Base-by-base conservation (phyloP, 2,329 filamentous ascomycete genomes). In the Epichloe amarillans region DNA sequence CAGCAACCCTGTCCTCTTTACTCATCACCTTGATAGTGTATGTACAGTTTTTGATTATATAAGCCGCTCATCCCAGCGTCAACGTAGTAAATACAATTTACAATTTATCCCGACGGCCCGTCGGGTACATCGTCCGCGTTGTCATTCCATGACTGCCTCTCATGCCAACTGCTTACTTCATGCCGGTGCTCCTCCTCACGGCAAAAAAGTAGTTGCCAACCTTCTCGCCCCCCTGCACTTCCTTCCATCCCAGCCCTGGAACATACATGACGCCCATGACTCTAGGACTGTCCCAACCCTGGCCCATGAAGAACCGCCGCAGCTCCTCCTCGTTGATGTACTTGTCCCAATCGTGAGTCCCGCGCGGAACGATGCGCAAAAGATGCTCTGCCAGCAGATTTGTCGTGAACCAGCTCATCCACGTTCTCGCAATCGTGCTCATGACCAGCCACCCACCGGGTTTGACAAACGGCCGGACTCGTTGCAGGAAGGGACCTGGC, bases 181-280 rank as follows among this genome's bases (percentile, higher is more conserved):
- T 41, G 58, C 52, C 46, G 47, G 40, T 58, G 56, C 33, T 60
- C 62, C 57, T 68, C 69, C 68, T 83, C 42, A 95, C 82, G 8
- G 80, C 93, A 66, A 96, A 95, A 98, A 98, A 97, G 70, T 97
- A 98, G 66, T 98, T 98, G 10, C 91, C 91, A 62, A 88, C 80
- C 62, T 80, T 81, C 71, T 97, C 91, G 60, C 88, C 86, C 86
- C 23, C 69, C 23, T 69, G 66, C 4, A 96, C 82, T 65, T 88
- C 80, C 69, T 77, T 89, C 93, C 93, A 97, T 3, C 93, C 93
- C 43, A 95, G 52, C 0, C 88, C 89, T 0, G 93, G 93, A 50
- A 97, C 76, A 71, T 95, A 98, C 46, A 95, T 75, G 8, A 95
- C 88, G 0, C 93, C 93, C 75, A 86, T 82, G 55, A 84, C 76